These are phyloP conservation scores for Penicillium lividum DNA, from an alignment of 495 filamentous ascomycete genomes.

Conservation along the genomic window DNA sequence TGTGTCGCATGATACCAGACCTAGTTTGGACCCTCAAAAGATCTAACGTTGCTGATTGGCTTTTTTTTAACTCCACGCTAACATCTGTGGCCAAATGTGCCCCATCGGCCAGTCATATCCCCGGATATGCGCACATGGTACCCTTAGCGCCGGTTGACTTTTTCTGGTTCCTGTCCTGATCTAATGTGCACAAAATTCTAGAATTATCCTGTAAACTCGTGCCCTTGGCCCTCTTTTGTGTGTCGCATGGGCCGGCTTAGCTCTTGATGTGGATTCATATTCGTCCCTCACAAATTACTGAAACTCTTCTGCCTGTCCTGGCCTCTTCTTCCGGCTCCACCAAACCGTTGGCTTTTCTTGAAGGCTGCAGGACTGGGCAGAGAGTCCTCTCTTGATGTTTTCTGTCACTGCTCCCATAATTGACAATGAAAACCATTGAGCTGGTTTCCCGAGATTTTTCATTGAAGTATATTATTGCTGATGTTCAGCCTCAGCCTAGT, in stretches of 20 bases:
- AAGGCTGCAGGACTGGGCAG: not conserved
- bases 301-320: not conserved
- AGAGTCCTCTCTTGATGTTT: not conserved
- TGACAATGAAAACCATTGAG: not conserved
- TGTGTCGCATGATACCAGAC: no score
- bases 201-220: not conserved
- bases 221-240: not conserved
- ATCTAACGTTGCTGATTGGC: constrained; percentile 5
- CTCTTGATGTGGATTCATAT: not conserved
- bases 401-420: not conserved
- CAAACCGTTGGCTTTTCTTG: not conserved
- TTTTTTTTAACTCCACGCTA: constrained; percentile 13
- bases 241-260: not conserved
- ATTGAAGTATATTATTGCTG: not conserved
- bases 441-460: not conserved
- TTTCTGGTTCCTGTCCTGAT: not conserved
- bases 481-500: not conserved
- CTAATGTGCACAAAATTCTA: not conserved
- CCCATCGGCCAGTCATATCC: constrained; percentile 14
- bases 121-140: constrained; percentile 8
- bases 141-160: constrained; percentile 1
- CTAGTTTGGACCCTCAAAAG: not conserved
- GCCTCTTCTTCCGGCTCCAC: not conserved
- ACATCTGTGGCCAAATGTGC: constrained; percentile 4
- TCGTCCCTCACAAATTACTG: not conserved